Percentiles rank a stretch among this genome's conserved stretches.
Conservation (phyloP, 108 stramenopile species). For the Mayamaea pseudoterrestris region DNA sequence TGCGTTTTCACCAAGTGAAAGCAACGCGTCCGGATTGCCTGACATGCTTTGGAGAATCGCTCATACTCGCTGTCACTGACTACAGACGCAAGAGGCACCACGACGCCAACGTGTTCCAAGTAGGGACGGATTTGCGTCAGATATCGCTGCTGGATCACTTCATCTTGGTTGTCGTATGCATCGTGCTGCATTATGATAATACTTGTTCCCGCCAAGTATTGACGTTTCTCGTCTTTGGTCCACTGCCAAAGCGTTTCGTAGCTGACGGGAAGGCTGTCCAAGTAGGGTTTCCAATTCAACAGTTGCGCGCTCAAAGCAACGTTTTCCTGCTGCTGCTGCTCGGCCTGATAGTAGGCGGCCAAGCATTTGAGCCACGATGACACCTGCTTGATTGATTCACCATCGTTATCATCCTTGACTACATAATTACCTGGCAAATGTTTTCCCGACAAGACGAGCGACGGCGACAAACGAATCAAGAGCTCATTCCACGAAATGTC, state of each 20-base stretch:
- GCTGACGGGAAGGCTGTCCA: conserved; percentile 43
- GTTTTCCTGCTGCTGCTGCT: conserved; percentile 6
- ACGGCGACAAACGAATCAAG: conserved; percentile 50
- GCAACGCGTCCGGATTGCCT: conserved; percentile 63
- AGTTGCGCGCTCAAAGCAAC: background rate
- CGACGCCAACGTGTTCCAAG: conserved; percentile 13
- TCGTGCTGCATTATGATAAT: conserved; percentile 14
- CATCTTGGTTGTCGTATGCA: conserved; percentile 11
- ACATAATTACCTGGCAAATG: conserved; percentile 18
- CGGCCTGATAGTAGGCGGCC: conserved; percentile 19
- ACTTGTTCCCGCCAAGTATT: conserved; percentile 45
- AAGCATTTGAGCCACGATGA: conserved; percentile 68
- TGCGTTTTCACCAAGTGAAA: conserved; percentile 38
- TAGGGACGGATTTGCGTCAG: conserved; percentile 37
- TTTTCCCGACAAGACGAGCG: conserved; percentile 36
- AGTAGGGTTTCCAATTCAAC: conserved; percentile 23
- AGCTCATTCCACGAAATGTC: conserved; percentile 44
- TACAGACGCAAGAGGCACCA: no score
- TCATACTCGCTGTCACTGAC: conserved; percentile 16
- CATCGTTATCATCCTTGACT: background rate
- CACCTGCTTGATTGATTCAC: conserved; percentile 9
- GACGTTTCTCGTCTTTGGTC: conserved; percentile 31
- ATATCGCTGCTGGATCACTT: conserved; percentile 29
- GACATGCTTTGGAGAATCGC: conserved; percentile 41
- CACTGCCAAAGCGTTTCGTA: conserved; percentile 69